Conservation (phyloP, 768 basidiomycete genomes). For the Suillus tomentosus region DNA sequence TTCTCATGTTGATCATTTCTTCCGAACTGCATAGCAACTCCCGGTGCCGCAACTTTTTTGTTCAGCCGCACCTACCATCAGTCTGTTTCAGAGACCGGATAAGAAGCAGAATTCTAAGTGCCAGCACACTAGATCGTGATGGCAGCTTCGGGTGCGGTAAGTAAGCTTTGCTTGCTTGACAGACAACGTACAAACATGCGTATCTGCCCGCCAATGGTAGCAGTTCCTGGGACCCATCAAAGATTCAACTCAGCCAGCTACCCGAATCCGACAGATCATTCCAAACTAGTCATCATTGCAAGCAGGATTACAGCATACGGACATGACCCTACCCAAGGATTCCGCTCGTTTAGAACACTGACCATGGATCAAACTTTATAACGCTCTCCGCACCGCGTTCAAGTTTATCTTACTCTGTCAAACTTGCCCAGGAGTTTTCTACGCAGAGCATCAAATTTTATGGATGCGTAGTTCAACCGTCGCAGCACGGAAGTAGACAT, state of each 20-base stretch:
- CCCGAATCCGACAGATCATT: constrained; percentile 16
- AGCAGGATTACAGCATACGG: constrained; percentile 15
- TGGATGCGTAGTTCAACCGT: constrained; percentile 1
- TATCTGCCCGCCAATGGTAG: constrained; percentile 6
- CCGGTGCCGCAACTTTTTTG: constrained; percentile 17
- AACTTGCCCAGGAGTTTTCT: background rate
- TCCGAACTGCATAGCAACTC: constrained; percentile 36
- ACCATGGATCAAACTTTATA: constrained; percentile 5
- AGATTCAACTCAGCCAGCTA: constrained; percentile 18
- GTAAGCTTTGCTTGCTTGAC: constrained; percentile 9
- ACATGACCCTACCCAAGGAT: constrained; percentile 4
- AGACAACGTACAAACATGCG: background rate
- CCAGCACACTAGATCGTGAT: constrained; percentile 7
- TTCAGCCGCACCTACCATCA: constrained; percentile 7
- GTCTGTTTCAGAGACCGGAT: constrained; percentile 3
- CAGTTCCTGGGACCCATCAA: constrained; percentile 16
- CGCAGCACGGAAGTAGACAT: constrained; percentile 6
- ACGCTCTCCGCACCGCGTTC: background rate
- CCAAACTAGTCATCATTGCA: constrained; percentile 10
- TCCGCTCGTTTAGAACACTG: background rate
- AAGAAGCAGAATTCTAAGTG: background rate
- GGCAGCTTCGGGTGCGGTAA: background rate
- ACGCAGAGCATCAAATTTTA: background rate
- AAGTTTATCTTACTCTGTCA: background rate
- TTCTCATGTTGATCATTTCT: constrained; percentile 25